Evolutionary conservation across 2,329 filamentous ascomycete genomes (phyloP), one percentile per base, ranked within the genome.

Genomic region (Colletotrichum gloeosporioides): DNA sequence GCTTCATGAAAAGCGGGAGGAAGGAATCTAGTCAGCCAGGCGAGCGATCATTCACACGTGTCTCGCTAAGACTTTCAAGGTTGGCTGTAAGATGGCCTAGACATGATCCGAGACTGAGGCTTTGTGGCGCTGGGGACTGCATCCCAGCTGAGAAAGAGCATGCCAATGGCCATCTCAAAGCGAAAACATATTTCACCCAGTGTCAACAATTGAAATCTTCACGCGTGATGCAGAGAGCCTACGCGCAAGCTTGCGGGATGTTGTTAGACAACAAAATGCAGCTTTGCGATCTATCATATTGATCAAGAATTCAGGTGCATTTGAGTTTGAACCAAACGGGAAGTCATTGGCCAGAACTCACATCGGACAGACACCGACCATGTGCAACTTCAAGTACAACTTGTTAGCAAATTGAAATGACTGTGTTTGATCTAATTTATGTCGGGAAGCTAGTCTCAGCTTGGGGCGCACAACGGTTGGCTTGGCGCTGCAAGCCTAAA

Each of bases 291-390:
- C 22, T 22, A 22, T 22, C 22, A 22, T 49, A 0, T 49, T 22
- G 44, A 13, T n/a, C 1, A 2, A 22, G 15, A 39, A 39, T 0
- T 39, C 36, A 16, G 18, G 9, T 7, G 3, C 10, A 7, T 13
- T 49, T 49, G 44, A 49, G 0, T 2, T 0, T 18, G 39, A n/a
- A 44, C 18, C 0, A 44, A 0, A n/a, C 0, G 9, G n/a, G 9
- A 44, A 44, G 9, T 4, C 18, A 49, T 3, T 12, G 4, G 2
- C 18, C 44, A 22, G 1, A 1, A 12, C 2, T 44, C 8, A 4
- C 16, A 44, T n/a, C 16, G 1, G 16, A 44, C 4, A 44, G 39
- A 0, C 18, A 0, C 39, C 39, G 8, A 44, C 4, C 0, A 49
- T 22, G 12, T 49, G 3, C 18, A 49, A 3, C 18, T n/a, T 22